phyloP scores from a whole-genome alignment of 2,329 filamentous ascomycete species.

The Aureobasidium sp. region DNA sequence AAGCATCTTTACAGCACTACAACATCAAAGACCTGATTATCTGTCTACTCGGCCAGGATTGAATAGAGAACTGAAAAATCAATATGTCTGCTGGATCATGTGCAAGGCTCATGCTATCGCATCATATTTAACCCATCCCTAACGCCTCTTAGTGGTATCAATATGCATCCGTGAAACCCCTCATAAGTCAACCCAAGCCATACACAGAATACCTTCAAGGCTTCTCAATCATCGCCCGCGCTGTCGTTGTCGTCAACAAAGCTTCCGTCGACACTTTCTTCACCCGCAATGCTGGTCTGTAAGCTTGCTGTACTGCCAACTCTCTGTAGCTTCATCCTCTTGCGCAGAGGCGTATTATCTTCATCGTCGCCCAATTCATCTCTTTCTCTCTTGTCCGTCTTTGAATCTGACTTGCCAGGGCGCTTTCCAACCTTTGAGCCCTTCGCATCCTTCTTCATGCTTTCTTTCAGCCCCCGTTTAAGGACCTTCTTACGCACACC shows the following conservation, averaged over 20 bases:
- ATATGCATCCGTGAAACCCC: neutral
- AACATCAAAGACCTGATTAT: neutral
- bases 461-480: constrained; percentile 36
- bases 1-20: neutral
- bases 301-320: constrained; percentile 31
- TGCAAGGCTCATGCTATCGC: neutral
- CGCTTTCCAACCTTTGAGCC: constrained; percentile 24
- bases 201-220: neutral
- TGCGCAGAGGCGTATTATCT: constrained; percentile 27
- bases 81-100: neutral
- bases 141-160: constrained; percentile 12
- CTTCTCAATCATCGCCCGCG: constrained; percentile 24
- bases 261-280: constrained; percentile 31
- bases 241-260: constrained; percentile 29
- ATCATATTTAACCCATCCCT: neutral
- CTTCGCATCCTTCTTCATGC: constrained; percentile 39
- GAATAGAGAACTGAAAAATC: neutral
- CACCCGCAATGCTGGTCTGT: constrained; percentile 23
- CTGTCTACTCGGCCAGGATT: neutral
- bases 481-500: constrained; percentile 31
- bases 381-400: constrained; percentile 28
- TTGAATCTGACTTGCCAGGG: constrained; percentile 21
- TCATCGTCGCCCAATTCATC: constrained; percentile 30
- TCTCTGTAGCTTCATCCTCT: constrained; percentile 31
- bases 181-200: neutral